Conservation (phyloP, 352 stramenopile genomes). For the Pythium scleroteichum region DNA sequence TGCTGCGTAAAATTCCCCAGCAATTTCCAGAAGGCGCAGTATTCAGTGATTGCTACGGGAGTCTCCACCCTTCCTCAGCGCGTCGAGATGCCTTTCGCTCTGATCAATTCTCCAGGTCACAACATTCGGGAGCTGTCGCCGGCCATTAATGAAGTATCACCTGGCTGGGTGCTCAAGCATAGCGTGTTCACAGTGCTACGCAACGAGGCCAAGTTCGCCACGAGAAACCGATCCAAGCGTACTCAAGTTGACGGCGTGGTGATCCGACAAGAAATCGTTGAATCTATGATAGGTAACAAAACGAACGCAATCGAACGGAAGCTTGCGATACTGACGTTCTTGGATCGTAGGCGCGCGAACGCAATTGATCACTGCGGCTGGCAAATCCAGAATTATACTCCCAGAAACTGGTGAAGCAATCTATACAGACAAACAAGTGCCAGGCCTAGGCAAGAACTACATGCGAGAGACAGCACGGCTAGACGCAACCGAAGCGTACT, state of each 20-base stretch:
- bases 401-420: slow-evolving; percentile 45
- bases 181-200: slow-evolving; percentile 91
- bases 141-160: slow-evolving; percentile 83
- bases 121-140: slow-evolving; percentile 77
- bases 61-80: slow-evolving; percentile 89
- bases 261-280: slow-evolving; percentile 73
- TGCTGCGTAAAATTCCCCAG: slow-evolving; percentile 95
- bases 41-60: slow-evolving; percentile 94
- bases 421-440: slow-evolving; percentile 75
- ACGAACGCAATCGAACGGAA: no score
- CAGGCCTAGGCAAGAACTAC: slow-evolving; percentile 85
- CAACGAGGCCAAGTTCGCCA: slow-evolving; percentile 89
- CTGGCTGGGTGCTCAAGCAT: slow-evolving; percentile 87
- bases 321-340: background rate
- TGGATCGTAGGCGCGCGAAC: slow-evolving; percentile 15
- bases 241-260: slow-evolving; percentile 59
- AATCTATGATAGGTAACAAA: slow-evolving; percentile 80
- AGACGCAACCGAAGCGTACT: slow-evolving; percentile 68
- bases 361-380: slow-evolving; percentile 21
- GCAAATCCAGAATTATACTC: slow-evolving; percentile 42
- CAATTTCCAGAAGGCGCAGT: slow-evolving; percentile 91
- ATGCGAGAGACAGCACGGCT: slow-evolving; percentile 65
- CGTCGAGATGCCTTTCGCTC: slow-evolving; percentile 75
- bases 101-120: slow-evolving; percentile 79
- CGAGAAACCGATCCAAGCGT: slow-evolving; percentile 72